Evolutionary conservation across 306 rosid genomes (phyloP).

Genomic region (Cicer cuneatum): DNA sequence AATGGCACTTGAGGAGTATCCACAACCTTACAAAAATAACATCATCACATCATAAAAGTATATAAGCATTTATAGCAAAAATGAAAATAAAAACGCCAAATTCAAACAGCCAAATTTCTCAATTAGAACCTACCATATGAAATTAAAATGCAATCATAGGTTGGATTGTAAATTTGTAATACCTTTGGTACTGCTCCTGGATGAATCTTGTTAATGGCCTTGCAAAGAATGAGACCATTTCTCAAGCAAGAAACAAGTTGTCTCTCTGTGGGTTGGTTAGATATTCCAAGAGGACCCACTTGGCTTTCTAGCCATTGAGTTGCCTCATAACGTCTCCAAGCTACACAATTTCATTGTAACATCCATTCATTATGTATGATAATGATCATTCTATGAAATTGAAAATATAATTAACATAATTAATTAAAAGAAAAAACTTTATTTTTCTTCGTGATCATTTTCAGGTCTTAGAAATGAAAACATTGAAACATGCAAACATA

Average conservation of each 20-base stretch:
- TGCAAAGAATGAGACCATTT: conserved; percentile 83
- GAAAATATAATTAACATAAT: neutral
- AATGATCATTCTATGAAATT: conserved; percentile 15
- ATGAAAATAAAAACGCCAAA: neutral
- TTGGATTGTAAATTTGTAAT: conserved; percentile 42
- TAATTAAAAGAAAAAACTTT: neutral
- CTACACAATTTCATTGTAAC: conserved; percentile 47
- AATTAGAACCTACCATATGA: neutral
- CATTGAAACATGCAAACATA: neutral
- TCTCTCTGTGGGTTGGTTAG: conserved; percentile 78
- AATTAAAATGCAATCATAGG: neutral
- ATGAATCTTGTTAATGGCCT: conserved; percentile 87
- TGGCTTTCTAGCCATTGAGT: conserved; percentile 82
- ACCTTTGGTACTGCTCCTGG: conserved; percentile 91
- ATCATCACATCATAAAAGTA: neutral
- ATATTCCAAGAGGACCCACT: conserved; percentile 74
- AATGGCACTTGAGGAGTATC: conserved; percentile 67
- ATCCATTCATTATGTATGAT: conserved; percentile 8
- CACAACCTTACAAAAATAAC: conserved; percentile 68
- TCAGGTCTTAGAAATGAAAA: neutral
- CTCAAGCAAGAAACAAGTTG: conserved; percentile 90
- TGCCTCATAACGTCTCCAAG: conserved; percentile 90
- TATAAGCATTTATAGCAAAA: neutral
- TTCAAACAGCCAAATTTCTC: conserved; percentile 25
- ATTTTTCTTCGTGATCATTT: neutral